Conservation (phyloP, 2,329 filamentous ascomycete genomes). For the Xylariales sp. region DNA sequence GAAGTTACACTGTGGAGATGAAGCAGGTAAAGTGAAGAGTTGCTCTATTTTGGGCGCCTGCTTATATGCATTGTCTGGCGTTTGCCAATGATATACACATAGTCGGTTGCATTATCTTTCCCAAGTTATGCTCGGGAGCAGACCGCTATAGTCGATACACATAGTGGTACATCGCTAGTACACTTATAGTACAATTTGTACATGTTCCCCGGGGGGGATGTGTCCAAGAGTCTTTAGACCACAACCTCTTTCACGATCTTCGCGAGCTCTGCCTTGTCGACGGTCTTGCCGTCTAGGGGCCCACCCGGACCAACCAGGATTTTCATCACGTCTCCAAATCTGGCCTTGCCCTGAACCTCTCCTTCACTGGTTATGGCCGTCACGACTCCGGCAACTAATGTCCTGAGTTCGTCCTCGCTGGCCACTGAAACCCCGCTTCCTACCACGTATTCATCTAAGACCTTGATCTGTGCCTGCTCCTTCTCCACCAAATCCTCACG, state of each 20-base stretch:
- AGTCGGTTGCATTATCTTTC: no score
- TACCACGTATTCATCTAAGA: slow-evolving; percentile 62
- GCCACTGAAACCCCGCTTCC: slow-evolving; percentile 56
- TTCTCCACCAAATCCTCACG: slow-evolving; percentile 66
- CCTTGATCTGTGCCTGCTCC: slow-evolving; percentile 60
- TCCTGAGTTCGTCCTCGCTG: slow-evolving; percentile 52
- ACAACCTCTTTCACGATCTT: slow-evolving; percentile 53
- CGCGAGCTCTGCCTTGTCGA: slow-evolving; percentile 58
- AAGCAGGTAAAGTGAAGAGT: no score
- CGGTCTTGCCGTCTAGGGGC: slow-evolving; percentile 56
- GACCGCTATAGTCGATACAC: no score
- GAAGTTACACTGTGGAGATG: no score
- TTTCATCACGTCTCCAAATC: slow-evolving; percentile 61
- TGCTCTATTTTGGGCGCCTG: no score
- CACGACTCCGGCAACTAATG: slow-evolving; percentile 47
- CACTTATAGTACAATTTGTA: no score
- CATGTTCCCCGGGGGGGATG: no score
- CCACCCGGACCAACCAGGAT: slow-evolving; percentile 46
- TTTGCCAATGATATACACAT: no score
- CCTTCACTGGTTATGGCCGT: slow-evolving; percentile 45
- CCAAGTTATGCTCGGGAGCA: no score
- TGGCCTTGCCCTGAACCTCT: slow-evolving; percentile 35
- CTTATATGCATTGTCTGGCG: no score
- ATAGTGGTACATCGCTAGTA: no score
- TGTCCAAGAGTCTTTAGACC: slow-evolving; percentile 9